These are phyloP conservation scores for Globisporangium paroecandrum DNA, from an alignment of 352 stramenopile genomes.

Conservation along the genomic window DNA sequence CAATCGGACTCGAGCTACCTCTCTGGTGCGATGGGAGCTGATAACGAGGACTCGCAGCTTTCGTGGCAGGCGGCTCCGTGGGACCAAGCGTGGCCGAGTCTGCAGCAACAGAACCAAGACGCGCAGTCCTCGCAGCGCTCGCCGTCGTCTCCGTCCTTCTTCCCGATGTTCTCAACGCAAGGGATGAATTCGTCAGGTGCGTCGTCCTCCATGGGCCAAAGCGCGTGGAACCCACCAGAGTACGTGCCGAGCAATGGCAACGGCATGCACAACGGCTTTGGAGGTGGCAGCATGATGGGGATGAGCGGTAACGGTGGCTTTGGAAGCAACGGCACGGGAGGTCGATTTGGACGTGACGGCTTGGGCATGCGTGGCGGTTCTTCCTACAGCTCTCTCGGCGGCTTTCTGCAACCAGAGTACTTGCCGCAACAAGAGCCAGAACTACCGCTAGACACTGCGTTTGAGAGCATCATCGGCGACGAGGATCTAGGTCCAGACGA, in stretches of 20 bases:
- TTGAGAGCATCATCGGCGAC: conserved; percentile 35
- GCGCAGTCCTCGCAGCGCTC: conserved; percentile 35
- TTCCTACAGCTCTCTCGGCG: conserved; percentile 53
- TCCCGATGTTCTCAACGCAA: conserved; percentile 55
- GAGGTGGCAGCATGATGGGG: conserved; percentile 37
- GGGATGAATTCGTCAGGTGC: conserved; percentile 4
- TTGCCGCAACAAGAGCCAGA: conserved; percentile 39
- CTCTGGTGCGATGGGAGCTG: conserved; percentile 34
- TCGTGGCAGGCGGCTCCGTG: conserved; percentile 54
- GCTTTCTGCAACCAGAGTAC: conserved; percentile 63
- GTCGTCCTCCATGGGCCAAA: conserved; percentile 13
- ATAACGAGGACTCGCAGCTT: conserved; percentile 30
- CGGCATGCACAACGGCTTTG: conserved; percentile 34
- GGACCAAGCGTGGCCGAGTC: conserved; percentile 53
- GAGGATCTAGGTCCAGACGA: conserved; percentile 17
- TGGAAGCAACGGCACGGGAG: conserved; percentile 15
- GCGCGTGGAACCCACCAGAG: conserved; percentile 24
- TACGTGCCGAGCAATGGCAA: conserved; percentile 19
- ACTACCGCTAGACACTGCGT: conserved; percentile 40
- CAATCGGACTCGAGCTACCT: conserved; percentile 48
- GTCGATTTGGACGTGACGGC: conserved; percentile 17
- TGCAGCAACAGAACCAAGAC: conserved; percentile 26
- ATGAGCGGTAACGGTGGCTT: conserved; percentile 27
- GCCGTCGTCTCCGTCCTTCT: conserved; percentile 39
- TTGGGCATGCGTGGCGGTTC: conserved; percentile 34